A percentile compares a stretch with the other conserved stretches of the same genome.
Evolutionary conservation across 371 early-diverging fungal genomes (phyloP).

Genomic region (Syncephalastrum racemosum): DNA sequence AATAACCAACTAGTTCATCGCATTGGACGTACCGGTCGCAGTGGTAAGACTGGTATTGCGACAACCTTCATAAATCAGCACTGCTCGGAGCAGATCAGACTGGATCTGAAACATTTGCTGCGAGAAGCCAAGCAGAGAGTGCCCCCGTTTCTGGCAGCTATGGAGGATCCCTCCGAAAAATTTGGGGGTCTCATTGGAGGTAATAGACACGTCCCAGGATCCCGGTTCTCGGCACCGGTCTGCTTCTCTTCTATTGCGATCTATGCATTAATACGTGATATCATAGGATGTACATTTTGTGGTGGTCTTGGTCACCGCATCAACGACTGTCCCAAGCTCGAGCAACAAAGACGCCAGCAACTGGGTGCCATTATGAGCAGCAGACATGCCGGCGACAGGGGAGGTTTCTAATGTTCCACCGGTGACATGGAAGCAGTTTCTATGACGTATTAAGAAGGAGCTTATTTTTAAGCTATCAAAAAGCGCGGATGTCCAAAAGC

Average conservation of each 20-base stretch:
- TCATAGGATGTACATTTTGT: slow-evolving; percentile 88
- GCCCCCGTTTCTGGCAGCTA: slow-evolving; percentile 82
- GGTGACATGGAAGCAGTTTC: background rate
- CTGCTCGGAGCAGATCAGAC: slow-evolving; percentile 83
- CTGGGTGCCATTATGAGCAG: slow-evolving; percentile 51
- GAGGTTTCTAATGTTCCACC: slow-evolving; percentile 28
- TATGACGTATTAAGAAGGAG: slow-evolving; percentile 1
- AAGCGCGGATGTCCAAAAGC: too few species aligned
- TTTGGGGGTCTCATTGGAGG: slow-evolving; percentile 63
- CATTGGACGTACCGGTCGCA: slow-evolving; percentile 99
- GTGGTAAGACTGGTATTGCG: slow-evolving; percentile 94
- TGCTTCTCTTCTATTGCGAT: background rate
- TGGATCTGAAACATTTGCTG: slow-evolving; percentile 92
- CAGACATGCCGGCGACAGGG: slow-evolving; percentile 37
- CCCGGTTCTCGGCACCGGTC: background rate
- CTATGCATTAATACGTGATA: slow-evolving; percentile 1
- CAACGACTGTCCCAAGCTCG: slow-evolving; percentile 87
- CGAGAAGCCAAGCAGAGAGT: slow-evolving; percentile 92
- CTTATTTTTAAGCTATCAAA: background rate
- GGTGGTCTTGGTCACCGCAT: slow-evolving; percentile 96
- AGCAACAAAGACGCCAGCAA: slow-evolving; percentile 64
- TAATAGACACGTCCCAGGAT: slow-evolving; percentile 7
- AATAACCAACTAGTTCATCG: slow-evolving; percentile 73
- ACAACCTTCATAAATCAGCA: slow-evolving; percentile 94
- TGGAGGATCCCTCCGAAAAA: slow-evolving; percentile 88